phyloP scores from a whole-genome alignment of 345 rosid genomes.

The Cochlearia excelsa region DNA sequence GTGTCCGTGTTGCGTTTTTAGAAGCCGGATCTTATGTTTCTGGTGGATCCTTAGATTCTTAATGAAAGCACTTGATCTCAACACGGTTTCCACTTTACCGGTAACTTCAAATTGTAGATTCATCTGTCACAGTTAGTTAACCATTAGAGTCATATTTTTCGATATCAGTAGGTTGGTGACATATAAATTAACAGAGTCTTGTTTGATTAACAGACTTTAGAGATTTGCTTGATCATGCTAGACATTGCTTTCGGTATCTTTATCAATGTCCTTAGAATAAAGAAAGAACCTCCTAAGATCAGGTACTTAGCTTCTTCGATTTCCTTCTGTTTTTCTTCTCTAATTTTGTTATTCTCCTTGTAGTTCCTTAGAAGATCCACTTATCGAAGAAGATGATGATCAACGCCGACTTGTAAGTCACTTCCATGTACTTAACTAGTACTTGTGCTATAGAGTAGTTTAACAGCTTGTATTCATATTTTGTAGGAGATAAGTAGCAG shows the following conservation, averaged over 20 bases:
- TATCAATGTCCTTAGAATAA: conserved; percentile 53
- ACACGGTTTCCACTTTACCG: conserved; percentile 35
- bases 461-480: background rate
- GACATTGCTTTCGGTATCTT: conserved; percentile 61
- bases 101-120: conserved; percentile 33
- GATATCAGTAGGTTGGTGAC: conserved; percentile 6
- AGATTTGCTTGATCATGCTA: conserved; percentile 47
- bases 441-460: conserved; percentile 14
- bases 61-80: conserved; percentile 47
- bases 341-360: conserved; percentile 14
- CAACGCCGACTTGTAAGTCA: conserved; percentile 37
- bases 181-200: conserved; percentile 1
- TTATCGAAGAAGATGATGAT: conserved; percentile 46
- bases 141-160: background rate
- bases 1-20: conserved; percentile 40
- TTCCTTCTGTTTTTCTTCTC: background rate
- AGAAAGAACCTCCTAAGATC: conserved; percentile 32
- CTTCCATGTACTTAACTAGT: background rate
- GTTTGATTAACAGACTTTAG: conserved; percentile 32
- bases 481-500: conserved; percentile 46
- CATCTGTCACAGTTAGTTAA: background rate
- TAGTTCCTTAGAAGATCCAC: conserved; percentile 66
- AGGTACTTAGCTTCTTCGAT: conserved; percentile 42
- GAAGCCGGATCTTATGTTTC: conserved; percentile 48
- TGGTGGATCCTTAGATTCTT: conserved; percentile 71